Conservation (phyloP, 2,329 filamentous ascomycete genomes). For the Sporothrix schenckii region DNA sequence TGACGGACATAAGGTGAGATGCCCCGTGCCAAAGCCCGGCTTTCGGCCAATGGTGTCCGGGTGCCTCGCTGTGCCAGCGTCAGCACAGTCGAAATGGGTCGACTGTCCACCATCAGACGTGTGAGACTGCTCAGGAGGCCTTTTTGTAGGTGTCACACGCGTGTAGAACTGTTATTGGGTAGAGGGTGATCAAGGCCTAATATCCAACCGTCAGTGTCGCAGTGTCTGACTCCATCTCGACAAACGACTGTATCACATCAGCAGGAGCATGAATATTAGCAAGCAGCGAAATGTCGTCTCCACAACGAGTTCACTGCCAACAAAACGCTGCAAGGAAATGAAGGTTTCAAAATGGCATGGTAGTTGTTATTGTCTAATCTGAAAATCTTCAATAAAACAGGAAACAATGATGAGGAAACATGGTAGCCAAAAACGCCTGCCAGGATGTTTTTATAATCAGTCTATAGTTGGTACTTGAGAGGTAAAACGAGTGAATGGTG, state of each 20-base stretch:
- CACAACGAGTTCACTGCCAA: too few species aligned
- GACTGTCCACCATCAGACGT: too few species aligned
- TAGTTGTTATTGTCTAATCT: background rate
- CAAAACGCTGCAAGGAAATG: too few species aligned
- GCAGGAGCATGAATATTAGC: too few species aligned
- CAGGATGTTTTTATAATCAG: slow-evolving; percentile 11
- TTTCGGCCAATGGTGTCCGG: slow-evolving; percentile 11
- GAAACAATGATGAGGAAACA: background rate
- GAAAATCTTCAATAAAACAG: background rate
- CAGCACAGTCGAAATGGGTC: background rate
- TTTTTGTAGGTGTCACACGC: too few species aligned
- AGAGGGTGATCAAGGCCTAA: too few species aligned
- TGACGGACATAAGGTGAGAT: slow-evolving; percentile 8
- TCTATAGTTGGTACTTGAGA: background rate
- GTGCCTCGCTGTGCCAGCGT: background rate
- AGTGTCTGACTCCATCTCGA: too few species aligned
- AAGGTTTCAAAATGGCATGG: background rate
- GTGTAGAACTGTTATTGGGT: too few species aligned
- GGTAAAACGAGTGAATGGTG: background rate
- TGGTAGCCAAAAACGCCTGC: slow-evolving; percentile 10
- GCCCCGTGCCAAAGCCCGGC: background rate
- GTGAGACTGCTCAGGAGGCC: too few species aligned
- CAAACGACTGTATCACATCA: too few species aligned
- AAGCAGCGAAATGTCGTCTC: too few species aligned
- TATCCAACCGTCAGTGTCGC: too few species aligned